Conservation (phyloP, 2,329 filamentous ascomycete genomes). For the Trichoderma afroharzianum region DNA sequence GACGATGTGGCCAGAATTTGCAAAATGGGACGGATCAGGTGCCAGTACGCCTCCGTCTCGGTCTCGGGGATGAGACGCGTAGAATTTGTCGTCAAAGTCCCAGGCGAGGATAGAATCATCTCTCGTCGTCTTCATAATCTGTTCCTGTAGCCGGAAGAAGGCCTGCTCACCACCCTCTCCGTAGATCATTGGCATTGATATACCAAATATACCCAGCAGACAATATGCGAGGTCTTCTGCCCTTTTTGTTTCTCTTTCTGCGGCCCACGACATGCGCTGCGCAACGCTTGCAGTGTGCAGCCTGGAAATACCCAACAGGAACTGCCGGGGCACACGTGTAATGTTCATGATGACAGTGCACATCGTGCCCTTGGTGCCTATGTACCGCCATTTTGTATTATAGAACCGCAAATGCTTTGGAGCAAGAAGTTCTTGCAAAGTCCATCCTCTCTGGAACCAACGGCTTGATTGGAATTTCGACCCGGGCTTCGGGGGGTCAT, state of each 20-base stretch:
- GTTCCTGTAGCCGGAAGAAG: slow-evolving; percentile 20
- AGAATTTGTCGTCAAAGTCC: no score
- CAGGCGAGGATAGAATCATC: slow-evolving; percentile 25
- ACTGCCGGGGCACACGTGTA: slow-evolving; percentile 26
- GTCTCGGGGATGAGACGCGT: no score
- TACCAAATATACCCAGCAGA: slow-evolving; percentile 22
- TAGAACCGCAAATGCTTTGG: slow-evolving; percentile 23
- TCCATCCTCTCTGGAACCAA: slow-evolving; percentile 27
- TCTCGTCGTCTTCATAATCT: slow-evolving; percentile 18
- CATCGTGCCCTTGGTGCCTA: slow-evolving; percentile 15
- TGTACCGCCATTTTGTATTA: slow-evolving; percentile 13
- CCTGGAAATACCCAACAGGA: background rate
- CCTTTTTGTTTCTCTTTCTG: slow-evolving; percentile 16
- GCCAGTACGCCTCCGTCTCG: no score
- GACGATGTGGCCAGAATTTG: no score
- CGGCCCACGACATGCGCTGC: slow-evolving; percentile 24
- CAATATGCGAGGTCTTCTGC: slow-evolving; percentile 23
- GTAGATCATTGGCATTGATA: slow-evolving; percentile 22
- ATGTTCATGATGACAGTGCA: slow-evolving; percentile 24
- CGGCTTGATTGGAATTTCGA: slow-evolving; percentile 19
- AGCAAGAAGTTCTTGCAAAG: slow-evolving; percentile 28
- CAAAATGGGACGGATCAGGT: no score
- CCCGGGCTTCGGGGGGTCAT: background rate
- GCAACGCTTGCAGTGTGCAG: slow-evolving; percentile 21
- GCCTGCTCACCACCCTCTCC: slow-evolving; percentile 20